Conservation (phyloP, 2,329 filamentous ascomycete genomes). For the Alternaria conjuncta region DNA sequence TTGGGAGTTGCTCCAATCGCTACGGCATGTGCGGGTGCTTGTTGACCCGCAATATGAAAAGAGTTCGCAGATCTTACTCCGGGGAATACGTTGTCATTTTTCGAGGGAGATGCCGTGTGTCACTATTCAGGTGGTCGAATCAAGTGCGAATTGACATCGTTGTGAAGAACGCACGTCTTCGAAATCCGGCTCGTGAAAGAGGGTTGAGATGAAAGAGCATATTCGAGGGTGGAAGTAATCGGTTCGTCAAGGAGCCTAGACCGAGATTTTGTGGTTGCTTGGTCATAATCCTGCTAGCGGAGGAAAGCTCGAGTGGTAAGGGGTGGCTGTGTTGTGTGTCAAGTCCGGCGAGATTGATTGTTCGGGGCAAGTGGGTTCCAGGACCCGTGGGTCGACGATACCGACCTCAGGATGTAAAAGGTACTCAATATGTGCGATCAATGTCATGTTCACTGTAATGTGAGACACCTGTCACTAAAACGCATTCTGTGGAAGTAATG, state of each 20-base stretch:
- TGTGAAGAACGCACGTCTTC: not conserved
- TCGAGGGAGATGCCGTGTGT: not conserved
- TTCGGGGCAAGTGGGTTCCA: constrained; percentile 32
- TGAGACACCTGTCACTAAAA: not conserved
- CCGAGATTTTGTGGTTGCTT: constrained; percentile 33
- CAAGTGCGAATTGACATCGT: not conserved
- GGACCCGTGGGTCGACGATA: constrained; percentile 21
- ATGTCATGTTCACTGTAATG: not conserved
- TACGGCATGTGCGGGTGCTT: not conserved
- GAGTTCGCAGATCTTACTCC: not conserved
- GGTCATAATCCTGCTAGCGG: constrained; percentile 32
- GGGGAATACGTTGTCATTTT: not conserved
- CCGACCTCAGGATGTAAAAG: not conserved
- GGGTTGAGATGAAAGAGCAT: constrained; percentile 24
- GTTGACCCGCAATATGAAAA: not conserved
- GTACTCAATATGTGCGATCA: not conserved
- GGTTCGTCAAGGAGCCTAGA: constrained; percentile 32
- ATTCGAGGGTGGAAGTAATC: constrained; percentile 28
- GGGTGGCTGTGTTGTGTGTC: constrained; percentile 33
- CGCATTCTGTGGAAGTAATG: not conserved
- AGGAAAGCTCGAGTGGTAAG: constrained; percentile 26
- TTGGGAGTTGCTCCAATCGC: not conserved
- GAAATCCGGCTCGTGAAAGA: not conserved
- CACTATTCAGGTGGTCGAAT: not conserved
- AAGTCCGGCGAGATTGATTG: constrained; percentile 24